Conservation (phyloP, 1,139 yeast species). For the Candida tropicalis region DNA sequence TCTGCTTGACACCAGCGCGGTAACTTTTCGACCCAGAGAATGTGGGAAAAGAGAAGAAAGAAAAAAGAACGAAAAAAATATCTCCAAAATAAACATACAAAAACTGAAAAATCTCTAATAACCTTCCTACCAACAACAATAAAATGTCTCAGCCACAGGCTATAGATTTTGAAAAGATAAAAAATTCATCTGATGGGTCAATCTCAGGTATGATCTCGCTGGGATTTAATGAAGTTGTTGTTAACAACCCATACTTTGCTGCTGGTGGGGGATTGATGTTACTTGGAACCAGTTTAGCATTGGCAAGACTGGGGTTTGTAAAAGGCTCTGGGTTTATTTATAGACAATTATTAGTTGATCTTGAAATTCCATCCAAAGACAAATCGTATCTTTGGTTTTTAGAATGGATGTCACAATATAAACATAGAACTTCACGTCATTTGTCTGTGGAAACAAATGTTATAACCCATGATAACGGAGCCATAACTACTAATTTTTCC, state of each 20-base stretch:
- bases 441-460: slow-evolving; percentile 86
- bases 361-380: slow-evolving; percentile 92
- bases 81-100: not conserved
- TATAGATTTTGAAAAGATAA: slow-evolving; percentile 42
- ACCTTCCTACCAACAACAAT: not conserved
- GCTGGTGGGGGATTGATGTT: slow-evolving; percentile 98
- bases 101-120: not conserved
- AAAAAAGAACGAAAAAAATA: not conserved
- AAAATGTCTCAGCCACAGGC: slow-evolving; percentile 18
- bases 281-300: slow-evolving; percentile 82
- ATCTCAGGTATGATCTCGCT: slow-evolving; percentile 33
- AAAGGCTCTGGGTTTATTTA: slow-evolving; percentile 69
- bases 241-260: slow-evolving; percentile 88
- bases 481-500: slow-evolving; percentile 82
- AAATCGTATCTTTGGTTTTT: slow-evolving; percentile 93
- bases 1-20: too few relatives aligned
- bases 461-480: slow-evolving; percentile 90
- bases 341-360: slow-evolving; percentile 83
- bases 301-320: slow-evolving; percentile 70
- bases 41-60: not conserved
- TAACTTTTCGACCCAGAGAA: too few relatives aligned
- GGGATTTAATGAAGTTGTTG: slow-evolving; percentile 57
- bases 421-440: slow-evolving; percentile 75
- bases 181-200: slow-evolving; percentile 41
- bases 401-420: slow-evolving; percentile 93